Percentiles rank a stretch among this genome's conserved stretches.
phyloP scores from a whole-genome alignment of 2,329 filamentous ascomycete species.

The Fusarium anthophilum region DNA sequence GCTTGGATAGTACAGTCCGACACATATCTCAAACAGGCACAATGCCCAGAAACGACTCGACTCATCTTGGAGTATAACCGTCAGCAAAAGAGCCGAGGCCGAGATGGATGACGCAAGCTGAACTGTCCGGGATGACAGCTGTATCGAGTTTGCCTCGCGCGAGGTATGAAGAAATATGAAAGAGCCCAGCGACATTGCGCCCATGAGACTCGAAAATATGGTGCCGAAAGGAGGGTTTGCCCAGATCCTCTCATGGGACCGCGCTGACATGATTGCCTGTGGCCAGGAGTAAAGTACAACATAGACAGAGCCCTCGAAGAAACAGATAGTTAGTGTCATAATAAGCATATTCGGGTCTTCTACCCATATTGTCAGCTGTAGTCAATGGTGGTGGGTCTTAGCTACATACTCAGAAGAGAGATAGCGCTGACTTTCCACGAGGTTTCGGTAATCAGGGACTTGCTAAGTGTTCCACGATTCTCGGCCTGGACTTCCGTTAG shows the following conservation, averaged over 20 bases:
- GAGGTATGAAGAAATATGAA: not conserved
- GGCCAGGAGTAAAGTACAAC: not conserved
- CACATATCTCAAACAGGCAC: not conserved
- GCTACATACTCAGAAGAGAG: not conserved
- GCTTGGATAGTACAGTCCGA: not conserved
- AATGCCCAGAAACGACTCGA: not conserved
- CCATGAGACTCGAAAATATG: not conserved
- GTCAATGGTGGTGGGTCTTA: accelerated
- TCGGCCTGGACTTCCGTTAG: not conserved
- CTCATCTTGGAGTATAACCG: not conserved
- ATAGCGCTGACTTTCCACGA: accelerated
- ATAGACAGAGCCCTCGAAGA: not conserved
- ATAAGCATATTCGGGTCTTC: not conserved
- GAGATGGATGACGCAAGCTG: not conserved
- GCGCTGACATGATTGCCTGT: not conserved
- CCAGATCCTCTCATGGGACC: not conserved
- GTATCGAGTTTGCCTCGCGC: not conserved
- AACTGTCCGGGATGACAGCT: not conserved
- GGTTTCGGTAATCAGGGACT: accelerated
- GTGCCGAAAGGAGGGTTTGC: not conserved
- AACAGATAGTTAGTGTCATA: not conserved
- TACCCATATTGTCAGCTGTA: not conserved
- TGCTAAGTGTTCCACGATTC: not conserved
- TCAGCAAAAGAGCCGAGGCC: not conserved
- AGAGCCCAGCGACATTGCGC: not conserved